A percentile compares a stretch with the other conserved stretches of the same genome.
Conservation (phyloP, 2,329 filamentous ascomycete genomes). For the Metarhizium robertsii region DNA sequence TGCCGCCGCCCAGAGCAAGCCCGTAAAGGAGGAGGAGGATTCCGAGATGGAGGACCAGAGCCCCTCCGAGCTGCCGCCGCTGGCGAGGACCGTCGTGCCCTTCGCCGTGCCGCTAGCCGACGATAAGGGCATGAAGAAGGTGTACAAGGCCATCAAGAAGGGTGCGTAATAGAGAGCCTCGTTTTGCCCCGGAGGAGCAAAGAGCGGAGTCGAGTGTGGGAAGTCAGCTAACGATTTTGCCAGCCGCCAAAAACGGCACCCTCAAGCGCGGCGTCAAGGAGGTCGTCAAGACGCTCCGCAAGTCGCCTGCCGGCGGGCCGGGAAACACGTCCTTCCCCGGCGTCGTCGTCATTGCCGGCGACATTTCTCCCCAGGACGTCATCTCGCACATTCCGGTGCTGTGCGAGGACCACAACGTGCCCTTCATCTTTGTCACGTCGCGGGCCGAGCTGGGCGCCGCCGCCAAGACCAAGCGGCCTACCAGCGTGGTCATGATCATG, state of each 20-base stretch:
- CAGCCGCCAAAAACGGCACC: slow-evolving; percentile 90
- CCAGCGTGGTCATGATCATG: slow-evolving; percentile 86
- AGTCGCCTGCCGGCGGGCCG: slow-evolving; percentile 65
- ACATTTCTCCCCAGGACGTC: slow-evolving; percentile 98
- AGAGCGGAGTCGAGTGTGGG: too few relatives aligned
- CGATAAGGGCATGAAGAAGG: slow-evolving; percentile 63
- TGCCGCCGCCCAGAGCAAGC: slow-evolving; percentile 31
- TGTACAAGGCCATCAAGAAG: slow-evolving; percentile 47
- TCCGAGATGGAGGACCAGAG: slow-evolving; percentile 37
- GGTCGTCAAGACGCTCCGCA: slow-evolving; percentile 96
- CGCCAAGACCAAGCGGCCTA: slow-evolving; percentile 90
- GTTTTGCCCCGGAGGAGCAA: too few relatives aligned
- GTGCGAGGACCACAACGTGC: slow-evolving; percentile 95
- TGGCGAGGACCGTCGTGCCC: slow-evolving; percentile 59
- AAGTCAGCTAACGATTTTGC: not conserved
- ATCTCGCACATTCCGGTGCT: slow-evolving; percentile 96
- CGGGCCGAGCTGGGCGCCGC: slow-evolving; percentile 90
- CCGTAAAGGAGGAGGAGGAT: slow-evolving; percentile 32
- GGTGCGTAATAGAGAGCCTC: slow-evolving; percentile 28
- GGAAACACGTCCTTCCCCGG: slow-evolving; percentile 55
- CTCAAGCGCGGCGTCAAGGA: slow-evolving; percentile 98
- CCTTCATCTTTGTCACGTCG: slow-evolving; percentile 90
- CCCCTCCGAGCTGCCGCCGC: slow-evolving; percentile 27
- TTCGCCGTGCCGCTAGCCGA: slow-evolving; percentile 76
- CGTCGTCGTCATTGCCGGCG: slow-evolving; percentile 86